These are phyloP conservation scores for Eucalyptus grandis DNA, from an alignment of 345 rosid species.

Conservation along the genomic window DNA sequence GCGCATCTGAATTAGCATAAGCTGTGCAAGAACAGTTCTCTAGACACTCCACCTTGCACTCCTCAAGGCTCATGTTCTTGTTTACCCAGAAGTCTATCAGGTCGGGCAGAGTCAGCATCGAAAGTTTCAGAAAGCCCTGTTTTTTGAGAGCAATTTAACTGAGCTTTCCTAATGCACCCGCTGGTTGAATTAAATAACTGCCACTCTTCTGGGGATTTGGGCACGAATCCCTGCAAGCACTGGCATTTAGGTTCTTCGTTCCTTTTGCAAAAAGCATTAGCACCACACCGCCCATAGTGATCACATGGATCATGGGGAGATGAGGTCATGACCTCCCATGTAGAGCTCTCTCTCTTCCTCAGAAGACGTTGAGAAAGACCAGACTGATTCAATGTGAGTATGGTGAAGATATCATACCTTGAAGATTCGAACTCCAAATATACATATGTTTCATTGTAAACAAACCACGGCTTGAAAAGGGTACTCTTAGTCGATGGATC, in stretches of 20 bases:
- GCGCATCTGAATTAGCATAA: slow-evolving; percentile 4
- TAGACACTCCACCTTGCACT: slow-evolving; percentile 7
- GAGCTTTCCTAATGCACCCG: not conserved
- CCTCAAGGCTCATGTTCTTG: not conserved
- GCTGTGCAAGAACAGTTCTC: slow-evolving; percentile 20
- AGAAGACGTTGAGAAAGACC: not conserved
- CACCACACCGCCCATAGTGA: not conserved
- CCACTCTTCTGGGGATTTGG: slow-evolving; percentile 13
- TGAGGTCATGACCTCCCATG: not conserved
- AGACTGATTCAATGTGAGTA: not conserved
- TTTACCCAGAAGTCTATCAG: slow-evolving; percentile 5
- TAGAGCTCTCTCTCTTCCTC: not conserved
- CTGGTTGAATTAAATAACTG: slow-evolving; percentile 1
- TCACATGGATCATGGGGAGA: not conserved
- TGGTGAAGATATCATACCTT: not conserved
- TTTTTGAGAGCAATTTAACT: not conserved
- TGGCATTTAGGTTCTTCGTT: not conserved
- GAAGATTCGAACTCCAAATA: slow-evolving; percentile 1
- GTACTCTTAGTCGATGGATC: not conserved
- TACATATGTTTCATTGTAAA: not conserved
- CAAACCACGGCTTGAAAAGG: not conserved
- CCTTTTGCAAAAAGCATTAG: not conserved
- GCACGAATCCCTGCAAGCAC: slow-evolving; percentile 23
- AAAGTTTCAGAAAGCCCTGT: not conserved
- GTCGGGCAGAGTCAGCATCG: slow-evolving; percentile 1